Evolutionary conservation across 139 green algal genomes (phyloP), one percentile per base, ranked within the genome.

Genomic region (Trebouxia sp.): DNA sequence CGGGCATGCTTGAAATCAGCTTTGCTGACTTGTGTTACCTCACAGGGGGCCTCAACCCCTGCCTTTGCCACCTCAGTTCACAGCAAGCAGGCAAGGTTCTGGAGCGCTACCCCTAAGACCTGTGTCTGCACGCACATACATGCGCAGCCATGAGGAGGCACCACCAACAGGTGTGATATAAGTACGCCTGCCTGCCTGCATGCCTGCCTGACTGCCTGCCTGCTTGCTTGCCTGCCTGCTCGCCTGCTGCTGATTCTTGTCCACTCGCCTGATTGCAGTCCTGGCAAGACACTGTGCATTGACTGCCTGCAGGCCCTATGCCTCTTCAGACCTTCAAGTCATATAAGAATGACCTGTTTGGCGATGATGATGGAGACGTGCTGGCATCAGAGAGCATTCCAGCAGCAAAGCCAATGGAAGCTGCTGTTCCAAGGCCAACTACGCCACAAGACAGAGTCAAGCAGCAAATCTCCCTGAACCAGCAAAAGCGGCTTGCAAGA

Each of bases 401-500:
- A 28, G 69, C 41, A 39, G 69, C 69, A 9, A 77, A 56, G 69
- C 69, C 69, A 11, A 53, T 53, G 39, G 69, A 77, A 41, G 41
- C 26, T 56, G 24, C 42, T 9, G n/a, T 53, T 38, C 22, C 69
- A 37, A 66, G 81, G 58, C 75, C 81, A 0, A 39, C 38, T 4
- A 78, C 81, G 5, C 58, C 75, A 10, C 10, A 41, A 9, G 45
- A 76, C 22, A 51, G 75, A 32, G 65, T 85, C 45, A 74, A 85
- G 74, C 74, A 78, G 74, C 74, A 85, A 51, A 76, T 85, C 3
- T 56, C 58, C 3, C 45, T 66, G 20, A 76, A 70, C 26, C 74
- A 85, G 70, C 83, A 88, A 78, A 87, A 87, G 55, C 81, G 86
- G 30, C 8, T 85, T 43, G 78, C 83, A 39, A 77, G 86, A 1